Conservation (phyloP, 2,329 filamentous ascomycete genomes). For the Penicillium polonicum region DNA sequence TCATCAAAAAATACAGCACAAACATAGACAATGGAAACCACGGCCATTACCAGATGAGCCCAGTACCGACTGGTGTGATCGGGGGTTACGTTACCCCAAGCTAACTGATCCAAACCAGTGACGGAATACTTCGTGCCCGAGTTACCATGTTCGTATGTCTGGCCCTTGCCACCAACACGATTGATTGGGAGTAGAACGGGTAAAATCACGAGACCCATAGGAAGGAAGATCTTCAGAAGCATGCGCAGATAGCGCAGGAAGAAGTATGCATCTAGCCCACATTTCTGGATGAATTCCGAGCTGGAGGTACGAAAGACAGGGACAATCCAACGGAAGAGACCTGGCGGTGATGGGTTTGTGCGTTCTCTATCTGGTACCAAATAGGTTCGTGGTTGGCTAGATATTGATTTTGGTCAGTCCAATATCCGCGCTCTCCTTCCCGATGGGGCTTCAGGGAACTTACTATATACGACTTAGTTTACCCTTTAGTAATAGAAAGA, state of each 20-base stretch:
- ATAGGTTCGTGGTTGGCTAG: conserved; percentile 77
- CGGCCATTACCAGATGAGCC: conserved; percentile 78
- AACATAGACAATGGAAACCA: conserved; percentile 77
- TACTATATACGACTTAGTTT: conserved; percentile 82
- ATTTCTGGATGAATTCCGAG: conserved; percentile 91
- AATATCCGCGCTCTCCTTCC: neutral
- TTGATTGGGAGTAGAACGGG: conserved; percentile 88
- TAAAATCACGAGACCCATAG: conserved; percentile 72
- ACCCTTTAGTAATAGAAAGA: conserved; percentile 76
- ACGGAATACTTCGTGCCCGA: conserved; percentile 48
- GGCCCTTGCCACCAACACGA: conserved; percentile 66
- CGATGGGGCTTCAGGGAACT: conserved; percentile 32
- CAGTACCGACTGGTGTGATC: conserved; percentile 69
- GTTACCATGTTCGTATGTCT: conserved; percentile 47
- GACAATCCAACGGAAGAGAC: conserved; percentile 53
- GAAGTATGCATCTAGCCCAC: conserved; percentile 94
- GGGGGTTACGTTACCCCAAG: conserved; percentile 80
- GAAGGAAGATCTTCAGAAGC: conserved; percentile 87
- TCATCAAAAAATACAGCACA: conserved; percentile 86
- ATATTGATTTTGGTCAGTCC: conserved; percentile 8
- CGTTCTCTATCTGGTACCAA: conserved; percentile 82
- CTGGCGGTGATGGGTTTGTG: conserved; percentile 68
- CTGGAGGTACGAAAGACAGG: conserved; percentile 65
- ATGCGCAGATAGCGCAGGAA: conserved; percentile 88
- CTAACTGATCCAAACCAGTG: conserved; percentile 74